These are phyloP conservation scores for Fomitopsis pinicola DNA, from an alignment of 1,284 basidiomycete species.

Conservation along the genomic window DNA sequence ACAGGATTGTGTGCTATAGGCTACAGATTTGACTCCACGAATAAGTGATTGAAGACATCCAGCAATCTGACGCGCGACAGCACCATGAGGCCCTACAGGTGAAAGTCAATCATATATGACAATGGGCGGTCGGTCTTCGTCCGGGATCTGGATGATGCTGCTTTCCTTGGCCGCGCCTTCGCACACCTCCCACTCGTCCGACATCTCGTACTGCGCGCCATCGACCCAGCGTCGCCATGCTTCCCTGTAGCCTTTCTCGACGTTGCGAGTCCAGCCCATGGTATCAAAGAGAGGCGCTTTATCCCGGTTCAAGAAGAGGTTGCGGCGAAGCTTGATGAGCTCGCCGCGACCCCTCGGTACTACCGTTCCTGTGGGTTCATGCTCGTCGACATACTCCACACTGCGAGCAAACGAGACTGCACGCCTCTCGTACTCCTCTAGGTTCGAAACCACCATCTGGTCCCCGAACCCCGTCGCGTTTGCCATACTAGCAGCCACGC, in stretches of 20 bases:
- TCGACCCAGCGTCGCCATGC: conserved; percentile 56
- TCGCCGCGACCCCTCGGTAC: conserved; percentile 28
- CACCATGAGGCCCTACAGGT: not conserved
- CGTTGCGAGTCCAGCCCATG: conserved; percentile 45
- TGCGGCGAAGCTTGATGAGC: conserved; percentile 38
- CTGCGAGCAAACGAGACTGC: conserved; percentile 44
- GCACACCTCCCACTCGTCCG: conserved; percentile 33
- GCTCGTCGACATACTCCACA: conserved; percentile 28
- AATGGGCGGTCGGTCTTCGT: conserved; percentile 28
- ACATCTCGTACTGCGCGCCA: conserved; percentile 42
- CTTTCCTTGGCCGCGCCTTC: conserved; percentile 29
- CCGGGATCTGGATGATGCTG: conserved; percentile 38
- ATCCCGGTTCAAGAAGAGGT: conserved; percentile 47
- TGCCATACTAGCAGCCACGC: conserved; percentile 56
- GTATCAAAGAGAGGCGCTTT: conserved; percentile 54
- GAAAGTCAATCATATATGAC: conserved; percentile 11
- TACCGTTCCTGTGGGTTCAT: conserved; percentile 14
- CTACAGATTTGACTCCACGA: conserved; percentile 1
- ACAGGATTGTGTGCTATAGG: not conserved
- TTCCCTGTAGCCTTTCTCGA: conserved; percentile 46
- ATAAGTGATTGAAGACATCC: not conserved
- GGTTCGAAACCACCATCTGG: conserved; percentile 47
- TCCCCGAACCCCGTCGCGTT: conserved; percentile 52
- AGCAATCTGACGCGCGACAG: not conserved
- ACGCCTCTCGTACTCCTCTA: conserved; percentile 49